Evolutionary conservation across 257 asterid genomes (phyloP), one percentile per base, ranked within the genome.

Genomic region (Leonotis leonurus): DNA sequence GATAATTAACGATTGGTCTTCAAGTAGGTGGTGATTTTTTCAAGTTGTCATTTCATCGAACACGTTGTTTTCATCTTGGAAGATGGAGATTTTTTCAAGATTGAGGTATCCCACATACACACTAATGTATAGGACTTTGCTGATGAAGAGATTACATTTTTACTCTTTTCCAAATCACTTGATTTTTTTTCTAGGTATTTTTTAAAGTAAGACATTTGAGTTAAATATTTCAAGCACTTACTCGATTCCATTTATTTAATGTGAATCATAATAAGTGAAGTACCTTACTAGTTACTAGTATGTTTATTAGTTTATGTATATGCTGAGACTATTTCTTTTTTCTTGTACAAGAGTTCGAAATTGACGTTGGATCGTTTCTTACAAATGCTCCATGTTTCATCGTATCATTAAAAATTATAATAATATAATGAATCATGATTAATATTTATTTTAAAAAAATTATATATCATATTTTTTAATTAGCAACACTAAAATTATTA

Each of bases 21-120:
- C n/a, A 11, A 21, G 53, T 6, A 0, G 29, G 16, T 20, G 29
- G 3, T n/a, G 54, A 21, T 52, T 52, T 43, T 43, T 48, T 51
- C 55, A 8, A 54, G 57, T 67, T 73, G 30, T 24, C 50, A 67
- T 35, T 73, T 55, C 32, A 46, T 53, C 17, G 51, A 65, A 35
- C 37, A 8, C 32, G 61, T 50, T 33, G 37, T 48, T 46, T 65
- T 52, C 64, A 57, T 56, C 17, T 66, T 18, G 64, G 41, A 32
- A 11, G 56, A 67, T 57, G 60, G 68, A 59, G 62, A 64, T 64
- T 43, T n/a, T 52, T 52, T 27, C 68, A 44, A 50, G 35, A 5
- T 55, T 51, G 30, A 63, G 68, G 39, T 37, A n/a, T 51, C 44
- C 40, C 53, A 50, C 14, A 35, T 54, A 50, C 18, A 37, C 27